Evolutionary conservation across 495 filamentous ascomycete genomes (phyloP), one percentile per base, ranked within the genome.

Genomic region (Penicillium arizonense): DNA sequence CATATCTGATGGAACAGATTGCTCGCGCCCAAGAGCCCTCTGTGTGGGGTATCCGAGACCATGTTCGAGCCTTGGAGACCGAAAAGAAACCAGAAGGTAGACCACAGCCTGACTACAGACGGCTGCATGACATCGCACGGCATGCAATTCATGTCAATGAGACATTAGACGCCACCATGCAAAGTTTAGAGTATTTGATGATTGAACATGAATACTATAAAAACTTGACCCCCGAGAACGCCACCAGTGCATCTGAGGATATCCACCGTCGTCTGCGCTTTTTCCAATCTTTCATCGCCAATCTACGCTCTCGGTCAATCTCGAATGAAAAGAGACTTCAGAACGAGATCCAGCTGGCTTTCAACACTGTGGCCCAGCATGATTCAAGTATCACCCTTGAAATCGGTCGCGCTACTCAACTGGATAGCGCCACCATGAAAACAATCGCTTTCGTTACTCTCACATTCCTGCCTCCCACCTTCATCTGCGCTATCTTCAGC

Each of bases 81-180:
- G 47, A 55, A 11, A 5, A 1, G 18, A 39, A 36, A 16, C 24
- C 50, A n/a, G 28, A 50, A 44, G 64, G 71, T 42, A 73, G 73
- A 34, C 47, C 47, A 14, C 47, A 50, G 37, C 47, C 44, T 35
- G 55, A 49, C 50, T 53, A 14, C 61, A 77, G 55, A 44, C 50
- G 48, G 4, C 61, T 77, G 14, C 73, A 79, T 56, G 73, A 79
- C 26, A 62, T 73, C 24, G 65, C 71, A 21, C 68, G 76, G 21
- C 75, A 78, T 44, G 69, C 63, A 5, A 69, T 74, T 28, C 71
- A 79, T 47, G 64, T 74, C 24, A 69, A 67, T 18, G 74, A 78
- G 41, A 70, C 69, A 0, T 59, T 77, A 6, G 63, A 70, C 20
- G 57, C 74, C 11, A 64, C 65, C 4, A 43, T 62, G 3, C 44